Evolutionary conservation across 1,139 yeast genomes (phyloP), one percentile per base, ranked within the genome.

Genomic region (Geotrichum fermentans): DNA sequence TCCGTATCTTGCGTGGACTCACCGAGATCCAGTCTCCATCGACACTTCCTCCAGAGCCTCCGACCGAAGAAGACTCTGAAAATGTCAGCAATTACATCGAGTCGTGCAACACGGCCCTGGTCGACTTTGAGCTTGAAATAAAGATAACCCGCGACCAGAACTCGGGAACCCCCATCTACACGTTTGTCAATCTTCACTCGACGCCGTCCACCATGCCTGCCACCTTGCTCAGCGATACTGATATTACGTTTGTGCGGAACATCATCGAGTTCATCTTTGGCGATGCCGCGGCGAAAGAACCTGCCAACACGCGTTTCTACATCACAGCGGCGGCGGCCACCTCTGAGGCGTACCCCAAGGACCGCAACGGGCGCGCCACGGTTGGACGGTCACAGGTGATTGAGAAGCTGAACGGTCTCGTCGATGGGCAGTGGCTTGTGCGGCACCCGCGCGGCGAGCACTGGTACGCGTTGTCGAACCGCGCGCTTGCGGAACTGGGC

Each of bases 401-500:
- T n/a, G 50, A 47, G 11, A 42, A 42, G 10, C 29, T 42, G 8
- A 42, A 36, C 30, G 26, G 43, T 18, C 40, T 47, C 24, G 41
- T 36, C 2, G 50, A 43, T 18, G 21, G 26, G 5, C 47, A 47
- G 11, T 47, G 50, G 50, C 17, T 47, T 6, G 22, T 41, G 13
- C 18, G 22, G 43, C 36, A 52, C 52, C 52, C 29, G 50, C 21
- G 24, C 37, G 14, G 40, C 28, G 28, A 45, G 37, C 10, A 36
- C 32, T 18, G 48, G 43, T 36, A 34, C 20, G 47, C 48, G 10
- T 54, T 59, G n/a, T 47, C 59, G 8, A 51, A 51, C 40, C 53
- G 64, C 10, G 49, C 60, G 8, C 46, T 61, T 29, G 52, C 55
- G 10, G 66, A 63, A 40, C 55, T 62, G 36, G 49, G 50, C 22